These are phyloP conservation scores for Claviceps spartinae DNA, from an alignment of 2,329 filamentous ascomycete genomes.

Conservation along the genomic window DNA sequence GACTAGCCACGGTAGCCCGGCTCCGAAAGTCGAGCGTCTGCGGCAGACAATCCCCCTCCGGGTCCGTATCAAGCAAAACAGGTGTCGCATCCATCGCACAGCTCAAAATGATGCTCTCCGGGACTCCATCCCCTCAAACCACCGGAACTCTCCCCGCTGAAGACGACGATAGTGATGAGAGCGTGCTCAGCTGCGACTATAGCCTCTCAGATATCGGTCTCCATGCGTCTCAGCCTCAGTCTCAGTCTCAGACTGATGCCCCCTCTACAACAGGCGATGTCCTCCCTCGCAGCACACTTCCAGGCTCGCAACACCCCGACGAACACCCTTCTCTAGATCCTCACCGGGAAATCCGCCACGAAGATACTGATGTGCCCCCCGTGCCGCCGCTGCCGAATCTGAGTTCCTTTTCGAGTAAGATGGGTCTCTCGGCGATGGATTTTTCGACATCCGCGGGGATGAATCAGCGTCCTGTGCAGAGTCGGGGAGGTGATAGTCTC, in stretches of 20 bases:
- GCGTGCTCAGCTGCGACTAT: conserved; percentile 57
- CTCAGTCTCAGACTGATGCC: conserved; percentile 9
- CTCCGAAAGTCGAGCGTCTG: conserved; percentile 41
- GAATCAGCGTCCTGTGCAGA: conserved; percentile 23
- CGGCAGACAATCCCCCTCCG: conserved; percentile 34
- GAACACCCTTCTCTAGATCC: neutral
- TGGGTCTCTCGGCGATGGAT: conserved; percentile 9
- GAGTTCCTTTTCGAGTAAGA: conserved; percentile 17
- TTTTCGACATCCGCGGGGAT: neutral
- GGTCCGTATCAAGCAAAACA: conserved; percentile 30
- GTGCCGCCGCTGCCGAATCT: conserved; percentile 40
- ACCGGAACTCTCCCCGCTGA: conserved; percentile 19
- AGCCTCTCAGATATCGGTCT: conserved; percentile 54
- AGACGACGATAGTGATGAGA: conserved; percentile 48
- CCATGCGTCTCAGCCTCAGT: conserved; percentile 32
- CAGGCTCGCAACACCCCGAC: conserved; percentile 21
- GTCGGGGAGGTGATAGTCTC: conserved; percentile 27
- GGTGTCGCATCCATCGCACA: conserved; percentile 49
- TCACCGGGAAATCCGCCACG: conserved; percentile 12
- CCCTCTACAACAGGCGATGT: conserved; percentile 15
- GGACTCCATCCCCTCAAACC: conserved; percentile 29
- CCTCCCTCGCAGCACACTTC: conserved; percentile 17
- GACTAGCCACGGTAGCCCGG: conserved; percentile 24
- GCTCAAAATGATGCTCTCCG: conserved; percentile 46
- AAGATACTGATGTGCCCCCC: conserved; percentile 31